Conservation (phyloP, 2,329 filamentous ascomycete species). For the Stachybotrys chartarum region DNA sequence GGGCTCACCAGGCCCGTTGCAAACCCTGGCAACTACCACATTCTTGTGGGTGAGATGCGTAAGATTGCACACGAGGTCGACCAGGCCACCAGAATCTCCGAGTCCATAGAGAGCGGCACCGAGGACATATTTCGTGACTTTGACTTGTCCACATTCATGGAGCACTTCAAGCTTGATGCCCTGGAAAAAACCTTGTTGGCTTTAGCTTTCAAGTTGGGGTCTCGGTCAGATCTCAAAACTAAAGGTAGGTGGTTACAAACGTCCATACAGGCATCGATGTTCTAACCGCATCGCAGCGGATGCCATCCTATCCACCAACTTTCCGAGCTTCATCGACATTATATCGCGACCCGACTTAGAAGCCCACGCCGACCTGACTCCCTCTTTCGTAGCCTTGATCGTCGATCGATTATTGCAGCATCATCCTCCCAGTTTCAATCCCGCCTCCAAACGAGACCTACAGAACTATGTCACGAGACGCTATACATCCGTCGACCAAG, state of each 20-base stretch:
- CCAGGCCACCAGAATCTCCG: constrained; percentile 85
- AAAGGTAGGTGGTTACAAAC: constrained; percentile 59
- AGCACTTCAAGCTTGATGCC: constrained; percentile 90
- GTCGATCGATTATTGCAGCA: constrained; percentile 83
- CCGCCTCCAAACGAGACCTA: constrained; percentile 64
- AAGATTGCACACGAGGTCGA: constrained; percentile 76
- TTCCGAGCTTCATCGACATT: constrained; percentile 68
- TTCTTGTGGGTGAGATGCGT: constrained; percentile 76
- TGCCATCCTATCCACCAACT: constrained; percentile 78
- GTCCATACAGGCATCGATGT: constrained; percentile 31
- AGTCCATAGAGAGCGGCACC: constrained; percentile 83
- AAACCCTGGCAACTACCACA: constrained; percentile 73
- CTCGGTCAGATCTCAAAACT: constrained; percentile 72
- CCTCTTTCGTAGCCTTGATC: constrained; percentile 68
- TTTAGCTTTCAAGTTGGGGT: constrained; percentile 79
- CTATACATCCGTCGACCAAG: constrained; percentile 56
- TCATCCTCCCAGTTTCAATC: constrained; percentile 78
- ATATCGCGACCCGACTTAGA: constrained; percentile 59
- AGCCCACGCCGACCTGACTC: constrained; percentile 58
- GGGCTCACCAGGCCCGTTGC: constrained; percentile 65
- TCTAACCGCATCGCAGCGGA: constrained; percentile 59
- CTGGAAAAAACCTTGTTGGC: constrained; percentile 82
- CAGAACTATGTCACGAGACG: constrained; percentile 59
- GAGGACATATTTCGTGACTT: constrained; percentile 95
- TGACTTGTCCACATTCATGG: constrained; percentile 89